phyloP scores from a whole-genome alignment of 169 alveolate genomes.

The Eimeria brunetti region DNA sequence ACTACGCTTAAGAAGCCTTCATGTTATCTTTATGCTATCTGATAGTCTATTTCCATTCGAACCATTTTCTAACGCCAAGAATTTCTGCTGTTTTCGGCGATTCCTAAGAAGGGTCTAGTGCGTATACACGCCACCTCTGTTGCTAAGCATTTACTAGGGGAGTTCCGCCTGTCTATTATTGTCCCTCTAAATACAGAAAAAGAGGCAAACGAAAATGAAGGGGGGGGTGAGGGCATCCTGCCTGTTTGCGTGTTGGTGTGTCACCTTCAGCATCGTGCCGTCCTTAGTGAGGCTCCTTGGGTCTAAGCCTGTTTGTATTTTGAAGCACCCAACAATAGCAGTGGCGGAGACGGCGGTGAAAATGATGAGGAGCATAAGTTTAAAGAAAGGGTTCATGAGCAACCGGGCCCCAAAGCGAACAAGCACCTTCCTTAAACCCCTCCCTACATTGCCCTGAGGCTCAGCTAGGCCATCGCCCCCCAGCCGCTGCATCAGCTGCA shows the following conservation, averaged over 20 bases:
- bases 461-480: slow-evolving; percentile 71
- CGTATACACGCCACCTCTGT: not conserved
- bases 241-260: not conserved
- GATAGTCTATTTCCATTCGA: not conserved
- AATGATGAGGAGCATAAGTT: slow-evolving; percentile 56
- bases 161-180: not conserved
- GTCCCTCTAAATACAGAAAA: no score
- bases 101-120: not conserved
- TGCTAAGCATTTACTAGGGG: not conserved
- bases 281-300: slow-evolving; percentile 71
- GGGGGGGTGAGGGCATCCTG: not conserved
- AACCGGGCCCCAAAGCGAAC: slow-evolving; percentile 74
- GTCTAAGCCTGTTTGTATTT: slow-evolving; percentile 66
- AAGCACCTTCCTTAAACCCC: slow-evolving; percentile 56
- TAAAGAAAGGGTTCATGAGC: slow-evolving; percentile 62
- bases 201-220: not conserved
- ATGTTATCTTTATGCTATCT: not conserved
- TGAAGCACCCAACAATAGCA: slow-evolving; percentile 45
- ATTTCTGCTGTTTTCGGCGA: not conserved
- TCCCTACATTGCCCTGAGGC: slow-evolving; percentile 79
- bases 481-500: slow-evolving; percentile 67
- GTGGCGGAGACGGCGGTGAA: slow-evolving; percentile 49
- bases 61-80: not conserved
- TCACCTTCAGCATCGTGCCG: slow-evolving; percentile 72
- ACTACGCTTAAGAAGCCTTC: not conserved